phyloP scores from a whole-genome alignment of 2,329 filamentous ascomycete species.

The Verticillium albo-atrum region DNA sequence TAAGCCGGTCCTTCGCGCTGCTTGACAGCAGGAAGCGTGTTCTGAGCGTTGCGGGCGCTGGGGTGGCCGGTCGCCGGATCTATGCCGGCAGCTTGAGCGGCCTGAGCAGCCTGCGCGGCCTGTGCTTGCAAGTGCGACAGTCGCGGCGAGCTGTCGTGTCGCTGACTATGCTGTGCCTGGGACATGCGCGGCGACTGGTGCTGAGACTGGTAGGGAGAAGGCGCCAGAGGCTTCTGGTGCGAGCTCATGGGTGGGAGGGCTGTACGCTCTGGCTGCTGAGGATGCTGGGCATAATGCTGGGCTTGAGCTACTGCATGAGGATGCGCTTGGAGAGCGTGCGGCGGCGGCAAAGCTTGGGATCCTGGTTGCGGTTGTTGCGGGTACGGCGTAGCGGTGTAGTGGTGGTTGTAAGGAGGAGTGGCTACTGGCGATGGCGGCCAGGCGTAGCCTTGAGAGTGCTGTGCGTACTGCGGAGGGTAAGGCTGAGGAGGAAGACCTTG shows the following conservation, averaged over 20 bases:
- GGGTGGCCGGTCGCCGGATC: constrained; percentile 26
- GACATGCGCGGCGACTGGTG: constrained; percentile 24
- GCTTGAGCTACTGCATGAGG: constrained; percentile 22
- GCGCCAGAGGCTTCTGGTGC: constrained; percentile 20
- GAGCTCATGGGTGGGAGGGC: constrained; percentile 31
- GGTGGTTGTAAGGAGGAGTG: constrained; percentile 49
- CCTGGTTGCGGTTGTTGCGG: constrained; percentile 12
- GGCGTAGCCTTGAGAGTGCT: constrained; percentile 31
- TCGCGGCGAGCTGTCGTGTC: constrained; percentile 34
- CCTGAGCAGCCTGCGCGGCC: constrained; percentile 34
- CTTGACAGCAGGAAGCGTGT: constrained; percentile 38
- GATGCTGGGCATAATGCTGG: constrained; percentile 21
- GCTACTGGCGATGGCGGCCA: constrained; percentile 54
- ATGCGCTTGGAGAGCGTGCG: constrained; percentile 17
- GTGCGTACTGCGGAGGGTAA: constrained; percentile 34
- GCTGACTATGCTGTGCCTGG: constrained; percentile 6
- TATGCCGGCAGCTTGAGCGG: constrained; percentile 16
- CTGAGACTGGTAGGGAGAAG: constrained; percentile 25
- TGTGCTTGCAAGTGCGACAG: constrained; percentile 40
- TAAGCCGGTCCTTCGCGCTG: constrained; percentile 15
- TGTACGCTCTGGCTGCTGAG: constrained; percentile 23
- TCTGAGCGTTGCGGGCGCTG: constrained; percentile 32
- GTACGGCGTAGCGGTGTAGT: constrained; percentile 36
- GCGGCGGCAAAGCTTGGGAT: constrained; percentile 11
- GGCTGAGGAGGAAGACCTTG: constrained; percentile 30